Evolutionary conservation across 108 stramenopile species (phyloP), one percentile per base, ranked within the genome.

Genomic region (Licmophora abbreviata): DNA sequence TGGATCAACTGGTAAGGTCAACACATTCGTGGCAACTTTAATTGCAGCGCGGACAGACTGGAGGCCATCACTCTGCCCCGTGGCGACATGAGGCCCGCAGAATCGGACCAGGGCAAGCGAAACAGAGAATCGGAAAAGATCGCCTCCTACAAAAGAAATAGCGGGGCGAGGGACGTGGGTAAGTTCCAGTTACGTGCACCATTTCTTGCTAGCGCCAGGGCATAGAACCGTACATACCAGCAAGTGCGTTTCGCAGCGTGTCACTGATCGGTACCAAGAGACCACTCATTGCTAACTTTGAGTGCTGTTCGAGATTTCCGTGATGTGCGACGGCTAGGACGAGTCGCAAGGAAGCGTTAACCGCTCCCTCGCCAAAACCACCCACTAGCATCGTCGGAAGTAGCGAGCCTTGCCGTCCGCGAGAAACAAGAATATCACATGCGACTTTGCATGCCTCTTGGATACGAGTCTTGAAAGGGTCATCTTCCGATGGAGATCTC

Each of bases 201-300:
- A 48, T 36, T 1, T 25, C 22, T 2, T 21, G 1, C 35, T 23
- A 1, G n/a, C 32, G 26, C 48, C 18, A 43, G 34, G 6, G 26
- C 50, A 30, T 40, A 60, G 49, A n/a, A n/a, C n/a, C n/a, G n/a
- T n/a, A n/a, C n/a, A n/a, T n/a, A n/a, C n/a, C 23, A n/a, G 51
- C 53, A 9, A 85, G 48, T 14, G 88, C 68, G 28, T 58, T 38
- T 51, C 73, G 61, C 27, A 89, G 64, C 22, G 79, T 54, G 45
- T 89, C 88, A 44, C 64, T 63, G n/a, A 89, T 41, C 15, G 88
- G 88, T 12, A 85, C 67, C 17, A 89, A 54, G 21, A 89, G 65
- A 4, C 83, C 88, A 51, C 72, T 79, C 17, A 47, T 44, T 4
- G 69, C 73, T 24, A 89, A 44, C 54, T 83, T 73, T 4, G 76